Evolutionary conservation across 108 stramenopile genomes (phyloP), one percentile per base, ranked within the genome.

Genomic region (Fistulifera pelliculosa): DNA sequence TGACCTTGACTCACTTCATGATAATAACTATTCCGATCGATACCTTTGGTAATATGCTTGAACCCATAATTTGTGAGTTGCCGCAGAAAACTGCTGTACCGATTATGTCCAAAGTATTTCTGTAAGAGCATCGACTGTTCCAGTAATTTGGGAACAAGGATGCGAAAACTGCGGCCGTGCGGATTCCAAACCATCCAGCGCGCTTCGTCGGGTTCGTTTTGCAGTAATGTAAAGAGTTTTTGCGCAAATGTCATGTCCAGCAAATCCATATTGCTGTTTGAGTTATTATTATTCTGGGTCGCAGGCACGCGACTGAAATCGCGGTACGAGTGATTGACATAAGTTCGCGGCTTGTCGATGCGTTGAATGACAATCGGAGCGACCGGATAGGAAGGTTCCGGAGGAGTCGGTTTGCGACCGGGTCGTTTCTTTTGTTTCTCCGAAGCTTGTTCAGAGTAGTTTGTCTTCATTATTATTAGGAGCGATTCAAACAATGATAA

Each of bases 51-150:
- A 10, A 66, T 41, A 24, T 66, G 56, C 49, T 58, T 58, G 41
- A 58, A 66, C 19, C 57, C 49, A 28, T 66, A 82, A 35, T 85
- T 62, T 39, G 83, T 86, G 41, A 91, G 72, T 64, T 91, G 86
- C 15, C 90, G 66, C 18, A 81, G 74, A 62, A 92, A 87, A 52
- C 58, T 68, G 10, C 76, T 49, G 66, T 68, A 87, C 47, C 81
- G 83, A 27, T 81, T 75, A 51, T 89, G 92, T 38, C 79, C 76
- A 53, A 93, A 93, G 56, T 66, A 76, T 13, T 69, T 64, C 13
- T 19, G 21, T 10, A 27, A 52, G 8, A 35, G 31, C 6, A 63
- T 28, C 1, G 41, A n/a, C 42, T 44, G n/a, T 28, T 63, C 62
- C 21, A 63, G 54, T 11, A 23, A n/a, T 7, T n/a, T 22, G 8